phyloP scores from a whole-genome alignment of 768 basidiomycete species.

The Kwoniella dendrophila region DNA sequence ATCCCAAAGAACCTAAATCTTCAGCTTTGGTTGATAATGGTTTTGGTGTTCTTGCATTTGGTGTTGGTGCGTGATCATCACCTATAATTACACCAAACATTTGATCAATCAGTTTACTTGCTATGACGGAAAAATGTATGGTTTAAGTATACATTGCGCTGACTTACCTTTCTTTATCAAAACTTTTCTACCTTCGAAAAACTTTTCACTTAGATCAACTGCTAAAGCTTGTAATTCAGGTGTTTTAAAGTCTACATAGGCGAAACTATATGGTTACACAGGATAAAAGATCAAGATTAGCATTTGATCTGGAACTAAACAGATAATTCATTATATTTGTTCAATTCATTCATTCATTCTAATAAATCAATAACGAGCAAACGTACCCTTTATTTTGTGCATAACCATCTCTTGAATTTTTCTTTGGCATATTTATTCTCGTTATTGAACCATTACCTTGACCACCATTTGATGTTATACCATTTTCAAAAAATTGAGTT shows the following conservation, averaged over 20 bases:
- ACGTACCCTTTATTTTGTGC: slow-evolving; percentile 46
- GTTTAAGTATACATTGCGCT: too few species aligned
- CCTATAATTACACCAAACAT: too few species aligned
- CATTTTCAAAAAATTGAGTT: slow-evolving; percentile 52
- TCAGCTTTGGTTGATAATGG: slow-evolving; percentile 53
- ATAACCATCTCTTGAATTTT: slow-evolving; percentile 57
- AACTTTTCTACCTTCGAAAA: slow-evolving; percentile 78
- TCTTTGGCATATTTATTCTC: slow-evolving; percentile 74
- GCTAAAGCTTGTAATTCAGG: slow-evolving; percentile 73
- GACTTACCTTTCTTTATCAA: slow-evolving; percentile 87
- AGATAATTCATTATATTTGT: too few species aligned
- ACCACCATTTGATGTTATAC: slow-evolving; percentile 34
- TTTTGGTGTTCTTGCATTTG: slow-evolving; percentile 57
- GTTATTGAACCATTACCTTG: slow-evolving; percentile 37
- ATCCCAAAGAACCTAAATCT: slow-evolving; percentile 61
- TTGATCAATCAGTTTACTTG: too few species aligned
- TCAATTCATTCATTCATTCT: too few species aligned
- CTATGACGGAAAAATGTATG: too few species aligned
- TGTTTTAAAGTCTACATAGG: slow-evolving; percentile 90
- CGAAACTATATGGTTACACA: slow-evolving; percentile 68
- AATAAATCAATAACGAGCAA: not conserved
- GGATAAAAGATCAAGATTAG: too few species aligned
- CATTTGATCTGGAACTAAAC: too few species aligned
- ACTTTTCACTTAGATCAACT: slow-evolving; percentile 77
- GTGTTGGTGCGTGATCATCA: slow-evolving; percentile 66